Evolutionary conservation across 73 alveolate species (phyloP), one percentile per base, ranked within the genome.

Genomic region (Paramecium tetraurelia): DNA sequence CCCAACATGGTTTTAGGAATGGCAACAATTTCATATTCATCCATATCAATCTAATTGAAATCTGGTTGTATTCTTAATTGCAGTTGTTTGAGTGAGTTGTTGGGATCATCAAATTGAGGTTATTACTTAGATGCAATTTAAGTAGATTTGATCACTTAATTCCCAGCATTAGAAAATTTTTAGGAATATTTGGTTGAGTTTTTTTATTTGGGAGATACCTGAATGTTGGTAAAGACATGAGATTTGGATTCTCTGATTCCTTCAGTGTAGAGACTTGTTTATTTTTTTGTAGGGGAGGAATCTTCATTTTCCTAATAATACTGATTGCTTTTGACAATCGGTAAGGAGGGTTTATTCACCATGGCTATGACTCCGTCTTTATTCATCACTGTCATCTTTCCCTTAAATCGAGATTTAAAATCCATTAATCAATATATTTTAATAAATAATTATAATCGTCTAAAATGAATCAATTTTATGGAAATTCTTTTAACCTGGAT

Each of bases 1-100:
- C 84, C 84, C 5, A 63, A 33, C 84, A 63, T 63, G 10, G 41
- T 63, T 63, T 46, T 40, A 9, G 90, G 90, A 12, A 80, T 80
- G 41, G 90, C 90, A 20, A 80, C 90, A 22, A 80, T 31, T 27
- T 80, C 90, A 80, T 31, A 80, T 20, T 80, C 90, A 44, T 80
- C 90, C 76, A 80, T 41, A 43, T 80, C 50, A 3, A 63, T 33
- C 12, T 63, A 24, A 33, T 63, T 63, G 12, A 63, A 31, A 63
- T 63, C 50, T 63, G 41, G 84, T 27, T 63, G 27, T 31, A 63
- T 27, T 63, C 46, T 63, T 31, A 63, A 33, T 27, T 16, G 69
- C 9, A 53, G 6, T n/a, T 14, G 22, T 16, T 50, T 50, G 16
- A 16, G 18, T 50, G 18, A 53, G n/a, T n/a, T 53, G n/a, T 53